These are phyloP conservation scores for Akanthomyces muscarius DNA, from an alignment of 2,329 filamentous ascomycete species.

Conservation along the genomic window DNA sequence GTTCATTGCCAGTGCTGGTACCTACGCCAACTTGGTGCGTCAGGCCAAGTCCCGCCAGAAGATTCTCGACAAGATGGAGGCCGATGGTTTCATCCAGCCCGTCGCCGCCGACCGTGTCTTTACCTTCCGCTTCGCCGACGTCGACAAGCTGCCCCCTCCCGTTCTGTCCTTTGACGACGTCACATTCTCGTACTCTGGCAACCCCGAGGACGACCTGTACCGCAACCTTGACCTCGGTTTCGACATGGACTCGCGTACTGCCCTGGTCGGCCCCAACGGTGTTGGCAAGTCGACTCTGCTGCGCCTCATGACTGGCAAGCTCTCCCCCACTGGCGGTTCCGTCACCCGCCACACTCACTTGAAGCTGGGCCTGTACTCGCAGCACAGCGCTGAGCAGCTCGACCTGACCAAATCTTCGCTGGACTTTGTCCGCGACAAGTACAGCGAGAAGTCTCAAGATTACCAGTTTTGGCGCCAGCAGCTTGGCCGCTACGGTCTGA, in stretches of 20 bases:
- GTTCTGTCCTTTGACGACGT: conserved; percentile 96
- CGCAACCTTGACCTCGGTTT: conserved; percentile 96
- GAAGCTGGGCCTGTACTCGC: conserved; percentile 96
- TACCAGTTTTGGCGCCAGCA: conserved; percentile 99
- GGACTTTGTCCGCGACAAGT: conserved; percentile 97
- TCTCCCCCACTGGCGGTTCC: conserved; percentile 75
- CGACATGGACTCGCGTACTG: conserved; percentile 98
- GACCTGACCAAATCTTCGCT: conserved; percentile 96
- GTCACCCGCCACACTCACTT: conserved; percentile 94
- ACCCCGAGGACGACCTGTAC: conserved; percentile 87
- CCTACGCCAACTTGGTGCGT: conserved; percentile 97
- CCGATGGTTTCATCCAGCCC: conserved; percentile 95
- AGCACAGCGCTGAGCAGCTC: conserved; percentile 97
- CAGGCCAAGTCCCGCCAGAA: conserved; percentile 99
- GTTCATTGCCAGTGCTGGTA: conserved; percentile 99
- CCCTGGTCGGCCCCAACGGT: conserved; percentile 96
- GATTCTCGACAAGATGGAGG: conserved; percentile 99
- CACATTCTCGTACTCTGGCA: conserved; percentile 95
- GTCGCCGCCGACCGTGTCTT: conserved; percentile 83
- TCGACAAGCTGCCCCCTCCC: conserved; percentile 97
- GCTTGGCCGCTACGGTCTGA: conserved; percentile 89
- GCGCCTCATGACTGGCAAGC: conserved; percentile 92
- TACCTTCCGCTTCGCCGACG: conserved; percentile 96
- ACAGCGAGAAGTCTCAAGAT: conserved; percentile 82
- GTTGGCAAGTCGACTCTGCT: conserved; percentile 97